These are phyloP conservation scores for Colletotrichum truncatum DNA, from an alignment of 2,329 filamentous ascomycete species.

Conservation along the genomic window DNA sequence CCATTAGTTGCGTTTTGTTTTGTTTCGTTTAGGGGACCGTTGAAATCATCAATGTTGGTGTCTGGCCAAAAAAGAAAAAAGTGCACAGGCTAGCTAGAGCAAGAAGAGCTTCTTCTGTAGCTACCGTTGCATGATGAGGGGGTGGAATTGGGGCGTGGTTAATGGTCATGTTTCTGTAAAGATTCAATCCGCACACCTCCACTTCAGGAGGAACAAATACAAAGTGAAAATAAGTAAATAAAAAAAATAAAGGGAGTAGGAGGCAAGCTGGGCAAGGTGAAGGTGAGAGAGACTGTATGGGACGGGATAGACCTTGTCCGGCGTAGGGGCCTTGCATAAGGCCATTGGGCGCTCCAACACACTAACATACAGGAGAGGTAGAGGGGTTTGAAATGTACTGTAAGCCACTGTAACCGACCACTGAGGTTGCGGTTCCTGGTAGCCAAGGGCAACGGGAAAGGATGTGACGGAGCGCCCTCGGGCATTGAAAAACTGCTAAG, in stretches of 20 bases:
- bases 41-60: neutral
- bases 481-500: neutral
- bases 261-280: slow-evolving; percentile 1
- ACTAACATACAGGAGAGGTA: neutral
- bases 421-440: neutral
- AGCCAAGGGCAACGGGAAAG: neutral
- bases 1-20: slow-evolving; percentile 14
- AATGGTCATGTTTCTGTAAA: neutral
- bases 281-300: neutral
- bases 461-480: slow-evolving; percentile 6
- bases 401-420: neutral
- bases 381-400: neutral
- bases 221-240: neutral
- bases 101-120: neutral
- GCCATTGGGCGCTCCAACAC: neutral
- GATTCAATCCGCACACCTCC: neutral
- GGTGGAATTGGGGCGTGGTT: neutral
- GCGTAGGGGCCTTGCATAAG: neutral
- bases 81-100: neutral
- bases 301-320: slow-evolving; percentile 3
- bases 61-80: neutral
- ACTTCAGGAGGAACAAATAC: too few species aligned
- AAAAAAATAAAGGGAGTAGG: neutral
- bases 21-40: neutral
- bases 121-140: neutral